Percentiles rank a stretch among this genome's conserved stretches.
Evolutionary conservation across 352 stramenopile genomes (phyloP).

Genomic region (Phytophthora pinifolia): DNA sequence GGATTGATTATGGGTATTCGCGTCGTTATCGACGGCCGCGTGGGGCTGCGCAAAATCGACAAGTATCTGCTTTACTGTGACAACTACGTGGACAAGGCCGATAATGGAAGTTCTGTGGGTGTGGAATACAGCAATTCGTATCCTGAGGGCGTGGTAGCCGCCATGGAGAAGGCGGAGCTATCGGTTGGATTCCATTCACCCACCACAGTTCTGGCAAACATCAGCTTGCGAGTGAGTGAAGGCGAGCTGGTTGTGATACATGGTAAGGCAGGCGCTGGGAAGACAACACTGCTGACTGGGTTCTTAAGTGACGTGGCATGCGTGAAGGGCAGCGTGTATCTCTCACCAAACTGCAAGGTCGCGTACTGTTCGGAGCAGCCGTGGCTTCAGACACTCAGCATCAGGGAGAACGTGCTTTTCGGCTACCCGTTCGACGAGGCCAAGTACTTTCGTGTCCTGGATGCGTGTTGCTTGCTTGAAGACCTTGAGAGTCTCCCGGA

Average conservation of each 20-base stretch:
- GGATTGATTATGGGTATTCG: constrained; percentile 35
- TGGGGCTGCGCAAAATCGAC: constrained; percentile 27
- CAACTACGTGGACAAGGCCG: constrained; percentile 3
- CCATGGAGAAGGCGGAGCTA: constrained; percentile 25
- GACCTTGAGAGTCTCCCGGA: constrained; percentile 40
- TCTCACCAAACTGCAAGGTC: constrained; percentile 33
- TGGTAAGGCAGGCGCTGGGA: constrained; percentile 39
- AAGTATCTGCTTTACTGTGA: constrained; percentile 30
- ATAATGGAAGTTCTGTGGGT: background rate
- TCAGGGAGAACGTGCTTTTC: constrained; percentile 95
- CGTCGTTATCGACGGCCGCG: constrained; percentile 28
- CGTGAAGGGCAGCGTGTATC: constrained; percentile 28
- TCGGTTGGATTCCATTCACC: constrained; percentile 15
- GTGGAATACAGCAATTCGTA: constrained; percentile 12
- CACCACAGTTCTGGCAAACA: constrained; percentile 36
- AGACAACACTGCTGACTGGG: constrained; percentile 38
- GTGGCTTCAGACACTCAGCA: constrained; percentile 94
- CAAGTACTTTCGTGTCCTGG: constrained; percentile 48
- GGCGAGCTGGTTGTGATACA: constrained; percentile 44
- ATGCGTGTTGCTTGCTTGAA: constrained; percentile 48
- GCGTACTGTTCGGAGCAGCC: constrained; percentile 85
- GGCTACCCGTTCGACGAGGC: constrained; percentile 50
- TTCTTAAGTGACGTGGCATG: constrained; percentile 38
- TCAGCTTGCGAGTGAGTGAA: constrained; percentile 29
- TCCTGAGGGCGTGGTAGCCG: constrained; percentile 21